A percentile compares a stretch with the other conserved stretches of the same genome.
phyloP scores from a whole-genome alignment of 371 early-diverging fungal genomes.

The Globomyces sp. region DNA sequence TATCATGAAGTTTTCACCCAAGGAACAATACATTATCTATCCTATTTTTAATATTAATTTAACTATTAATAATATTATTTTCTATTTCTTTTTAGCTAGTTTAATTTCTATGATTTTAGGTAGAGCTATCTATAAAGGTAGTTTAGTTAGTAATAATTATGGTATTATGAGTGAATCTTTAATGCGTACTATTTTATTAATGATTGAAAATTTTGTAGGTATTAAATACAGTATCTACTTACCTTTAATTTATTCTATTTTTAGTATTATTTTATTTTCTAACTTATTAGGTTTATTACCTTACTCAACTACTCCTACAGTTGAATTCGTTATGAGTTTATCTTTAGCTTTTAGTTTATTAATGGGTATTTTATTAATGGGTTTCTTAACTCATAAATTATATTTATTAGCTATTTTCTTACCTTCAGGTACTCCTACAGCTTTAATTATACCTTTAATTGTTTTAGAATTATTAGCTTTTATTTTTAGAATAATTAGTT shows the following conservation, averaged over 20 bases:
- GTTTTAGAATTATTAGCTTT: slow-evolving; percentile 61
- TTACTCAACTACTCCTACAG: slow-evolving; percentile 61
- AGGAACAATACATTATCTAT: slow-evolving; percentile 35
- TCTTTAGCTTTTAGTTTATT: slow-evolving; percentile 57
- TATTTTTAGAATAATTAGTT: slow-evolving; percentile 60
- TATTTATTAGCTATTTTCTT: slow-evolving; percentile 58
- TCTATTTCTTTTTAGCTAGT: slow-evolving; percentile 30
- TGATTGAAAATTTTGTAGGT: slow-evolving; percentile 53
- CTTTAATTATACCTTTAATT: slow-evolving; percentile 56
- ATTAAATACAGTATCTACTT: slow-evolving; percentile 57
- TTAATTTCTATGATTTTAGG: slow-evolving; percentile 23
- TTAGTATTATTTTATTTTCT: slow-evolving; percentile 60
- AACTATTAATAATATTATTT: slow-evolving; percentile 33
- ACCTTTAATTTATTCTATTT: slow-evolving; percentile 62
- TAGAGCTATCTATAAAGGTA: slow-evolving; percentile 19
- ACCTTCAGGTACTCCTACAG: slow-evolving; percentile 64
- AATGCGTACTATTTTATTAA: slow-evolving; percentile 34
- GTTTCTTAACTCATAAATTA: slow-evolving; percentile 58
- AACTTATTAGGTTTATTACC: slow-evolving; percentile 60
- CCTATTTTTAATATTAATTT: slow-evolving; percentile 20
- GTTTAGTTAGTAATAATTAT: slow-evolving; percentile 28
- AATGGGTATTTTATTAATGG: slow-evolving; percentile 58
- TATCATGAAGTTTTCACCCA: slow-evolving; percentile 29
- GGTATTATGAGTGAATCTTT: slow-evolving; percentile 38
- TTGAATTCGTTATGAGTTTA: slow-evolving; percentile 62